Percentiles rank a stretch among this genome's conserved stretches.
Evolutionary conservation across 2,329 filamentous ascomycete species (phyloP).

Genomic region (Xylariaceae sp.): DNA sequence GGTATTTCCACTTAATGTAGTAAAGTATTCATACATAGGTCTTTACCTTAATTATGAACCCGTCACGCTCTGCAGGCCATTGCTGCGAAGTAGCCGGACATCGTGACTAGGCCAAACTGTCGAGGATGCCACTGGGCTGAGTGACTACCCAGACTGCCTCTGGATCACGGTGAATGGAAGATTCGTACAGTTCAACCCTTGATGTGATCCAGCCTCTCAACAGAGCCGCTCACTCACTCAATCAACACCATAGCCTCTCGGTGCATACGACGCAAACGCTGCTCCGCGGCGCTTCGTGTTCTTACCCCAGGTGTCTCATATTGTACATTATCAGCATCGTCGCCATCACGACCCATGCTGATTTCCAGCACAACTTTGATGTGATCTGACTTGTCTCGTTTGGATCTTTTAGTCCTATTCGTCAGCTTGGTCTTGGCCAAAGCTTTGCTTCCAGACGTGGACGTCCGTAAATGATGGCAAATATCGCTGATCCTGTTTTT

Average conservation of each 20-base stretch:
- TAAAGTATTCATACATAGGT: too few relatives aligned
- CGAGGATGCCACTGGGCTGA: too few relatives aligned
- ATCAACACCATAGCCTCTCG: conserved; percentile 89
- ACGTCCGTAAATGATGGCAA: conserved; percentile 44
- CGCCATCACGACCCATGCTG: conserved; percentile 27
- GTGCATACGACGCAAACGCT: conserved; percentile 68
- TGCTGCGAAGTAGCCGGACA: too few relatives aligned
- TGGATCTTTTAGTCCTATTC: conserved; percentile 26
- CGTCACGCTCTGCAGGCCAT: too few relatives aligned
- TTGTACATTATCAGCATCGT: conserved; percentile 21
- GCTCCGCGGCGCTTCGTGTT: conserved; percentile 61
- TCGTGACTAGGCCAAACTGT: too few relatives aligned
- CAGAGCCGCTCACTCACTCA: conserved; percentile 37
- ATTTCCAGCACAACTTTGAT: conserved; percentile 33
- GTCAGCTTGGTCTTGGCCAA: conserved; percentile 47
- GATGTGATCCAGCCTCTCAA: too few relatives aligned
- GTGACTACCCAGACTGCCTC: too few relatives aligned
- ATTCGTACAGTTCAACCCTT: too few relatives aligned
- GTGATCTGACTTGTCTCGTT: conserved; percentile 21
- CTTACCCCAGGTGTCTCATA: conserved; percentile 31
- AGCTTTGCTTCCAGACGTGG: conserved; percentile 46
- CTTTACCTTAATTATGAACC: too few relatives aligned
- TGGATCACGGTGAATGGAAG: too few relatives aligned
- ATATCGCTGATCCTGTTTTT: conserved; percentile 52
- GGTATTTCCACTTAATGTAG: too few relatives aligned